Base-by-base conservation (phyloP, 371 early-diverging fungal genomes). In the Mucor piriformis region DNA sequence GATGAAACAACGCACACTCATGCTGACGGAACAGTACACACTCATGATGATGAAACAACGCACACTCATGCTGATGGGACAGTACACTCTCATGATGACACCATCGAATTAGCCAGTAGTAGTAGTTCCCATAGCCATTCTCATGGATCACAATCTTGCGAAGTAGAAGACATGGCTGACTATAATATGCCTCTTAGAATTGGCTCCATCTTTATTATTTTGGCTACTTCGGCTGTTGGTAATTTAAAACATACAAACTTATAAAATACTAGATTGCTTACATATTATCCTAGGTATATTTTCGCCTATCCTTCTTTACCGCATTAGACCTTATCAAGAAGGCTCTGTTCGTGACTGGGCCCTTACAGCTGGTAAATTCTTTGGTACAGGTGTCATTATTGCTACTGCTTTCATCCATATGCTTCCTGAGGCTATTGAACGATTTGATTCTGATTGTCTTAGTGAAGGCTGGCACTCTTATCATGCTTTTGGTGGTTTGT, bases 361-460 rank as follows among this genome's bases (percentile, higher is more conserved):
- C 2, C 27, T 70, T 6, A 63, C 67, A 5, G 48, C 60, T 43
- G 71, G 71, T 52, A 70, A 70, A 57, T 70, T 70, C 18, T 70
- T 93, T 61, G 91, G 92, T 29, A 86, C 88, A 0, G 93, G 93
- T 50, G 86, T 93, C 6, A 89, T 93, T 34, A 70, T 92, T 50
- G 81, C 91, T 8, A 91, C 91, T 6, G 92, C 87, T 21, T 88
- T 92, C 50, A 81, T 92, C 60, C 93, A 92, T 67, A 83, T 89
- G 83, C 66, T 77, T 18, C 75, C 72, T 16, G 72, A 72, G 25
- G 66, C 73, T 2, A 59, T 72, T 18, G 64, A 65, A 10, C 66
- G 61, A 16, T 70, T 77, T 44, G 50, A 57, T 2, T 68, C 69
- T 33, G 69, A 72, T 10, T 77, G 78, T 61, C 32, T 76, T 8